These are phyloP conservation scores for Wickerhamiella siamensis DNA, from an alignment of 805 yeast genomes.

Conservation along the genomic window DNA sequence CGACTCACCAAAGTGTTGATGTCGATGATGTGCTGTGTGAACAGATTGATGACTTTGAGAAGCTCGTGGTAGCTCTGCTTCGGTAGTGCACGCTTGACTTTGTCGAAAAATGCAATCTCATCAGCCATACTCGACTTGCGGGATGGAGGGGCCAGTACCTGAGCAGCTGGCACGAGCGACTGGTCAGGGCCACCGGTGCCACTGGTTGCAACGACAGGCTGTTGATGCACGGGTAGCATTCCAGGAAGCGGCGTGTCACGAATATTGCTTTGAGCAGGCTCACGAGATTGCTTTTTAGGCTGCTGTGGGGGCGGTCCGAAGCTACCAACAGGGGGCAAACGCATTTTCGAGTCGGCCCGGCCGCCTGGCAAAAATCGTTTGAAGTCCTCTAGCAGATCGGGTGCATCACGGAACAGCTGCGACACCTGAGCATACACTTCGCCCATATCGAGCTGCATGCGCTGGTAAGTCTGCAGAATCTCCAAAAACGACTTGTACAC, in stretches of 20 bases:
- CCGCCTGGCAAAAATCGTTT: conserved; percentile 89
- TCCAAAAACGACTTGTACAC: conserved; percentile 90
- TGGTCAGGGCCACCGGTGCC: background rate
- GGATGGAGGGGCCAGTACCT: conserved; percentile 32
- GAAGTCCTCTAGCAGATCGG: conserved; percentile 87
- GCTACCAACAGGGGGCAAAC: conserved; percentile 79
- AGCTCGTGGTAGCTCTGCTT: conserved; percentile 88
- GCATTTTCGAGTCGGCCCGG: conserved; percentile 28
- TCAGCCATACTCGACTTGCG: conserved; percentile 51
- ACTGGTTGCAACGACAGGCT: background rate
- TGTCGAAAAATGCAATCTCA: conserved; percentile 83
- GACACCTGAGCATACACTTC: conserved; percentile 94
- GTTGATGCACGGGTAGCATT: background rate
- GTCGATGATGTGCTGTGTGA: conserved; percentile 82
- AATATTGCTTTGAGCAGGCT: background rate
- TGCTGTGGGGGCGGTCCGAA: conserved; percentile 41
- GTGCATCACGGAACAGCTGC: conserved; percentile 75
- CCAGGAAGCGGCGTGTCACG: background rate
- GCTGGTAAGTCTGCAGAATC: conserved; percentile 88
- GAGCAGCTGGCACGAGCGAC: conserved; percentile 1
- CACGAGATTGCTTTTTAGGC: background rate
- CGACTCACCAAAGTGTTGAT: conserved; percentile 67
- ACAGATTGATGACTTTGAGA: conserved; percentile 72
- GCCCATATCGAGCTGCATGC: conserved; percentile 81
- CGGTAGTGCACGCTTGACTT: conserved; percentile 74